Conservation (phyloP, 2,329 filamentous ascomycete genomes). For the Tolypocladium ovalisporum region DNA sequence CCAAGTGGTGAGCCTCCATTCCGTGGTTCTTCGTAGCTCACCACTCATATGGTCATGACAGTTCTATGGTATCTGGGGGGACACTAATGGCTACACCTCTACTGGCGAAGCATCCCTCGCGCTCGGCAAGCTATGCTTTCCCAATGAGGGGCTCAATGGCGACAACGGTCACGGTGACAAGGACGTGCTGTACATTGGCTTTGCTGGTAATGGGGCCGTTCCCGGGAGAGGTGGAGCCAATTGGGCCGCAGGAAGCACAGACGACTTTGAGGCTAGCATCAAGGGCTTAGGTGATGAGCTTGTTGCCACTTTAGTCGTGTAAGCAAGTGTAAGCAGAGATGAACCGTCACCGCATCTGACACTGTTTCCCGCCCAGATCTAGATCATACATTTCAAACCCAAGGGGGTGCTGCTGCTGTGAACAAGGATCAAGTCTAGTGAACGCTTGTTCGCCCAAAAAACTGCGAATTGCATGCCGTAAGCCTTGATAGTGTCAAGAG, state of each 20-base stretch:
- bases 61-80: constrained; percentile 7
- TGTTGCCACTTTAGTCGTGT: neutral
- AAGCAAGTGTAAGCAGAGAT: neutral
- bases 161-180: neutral
- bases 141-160: neutral
- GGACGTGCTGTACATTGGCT: neutral
- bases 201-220: neutral
- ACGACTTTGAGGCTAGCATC: neutral
- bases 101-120: neutral
- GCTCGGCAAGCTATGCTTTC: neutral
- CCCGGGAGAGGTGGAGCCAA: neutral
- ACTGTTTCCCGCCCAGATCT: too few relatives aligned
- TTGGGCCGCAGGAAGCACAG: neutral
- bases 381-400: too few relatives aligned
- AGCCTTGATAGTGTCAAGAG: too few relatives aligned
- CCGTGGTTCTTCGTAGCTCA: neutral
- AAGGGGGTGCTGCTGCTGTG: too few relatives aligned
- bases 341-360: too few relatives aligned
- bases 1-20: neutral
- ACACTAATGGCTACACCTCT: neutral
- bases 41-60: neutral
- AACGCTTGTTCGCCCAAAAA: too few relatives aligned
- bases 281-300: neutral
- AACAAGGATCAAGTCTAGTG: too few relatives aligned
- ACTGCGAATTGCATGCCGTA: too few relatives aligned